These are phyloP conservation scores for Phoma sp. DNA, from an alignment of 2,329 filamentous ascomycete genomes.

Conservation along the genomic window DNA sequence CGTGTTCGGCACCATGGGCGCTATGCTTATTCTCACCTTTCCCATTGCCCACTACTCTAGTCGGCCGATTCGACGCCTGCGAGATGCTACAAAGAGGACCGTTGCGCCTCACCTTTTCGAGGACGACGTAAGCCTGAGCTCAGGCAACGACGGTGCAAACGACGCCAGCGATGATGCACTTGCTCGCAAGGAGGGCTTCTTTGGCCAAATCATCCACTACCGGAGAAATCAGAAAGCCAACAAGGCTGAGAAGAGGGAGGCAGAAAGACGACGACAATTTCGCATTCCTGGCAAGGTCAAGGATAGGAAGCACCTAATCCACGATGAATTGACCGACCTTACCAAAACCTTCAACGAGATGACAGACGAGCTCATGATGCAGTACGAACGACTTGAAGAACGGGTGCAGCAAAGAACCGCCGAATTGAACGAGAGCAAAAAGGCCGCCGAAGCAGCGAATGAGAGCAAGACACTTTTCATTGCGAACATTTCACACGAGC, in stretches of 20 bases:
- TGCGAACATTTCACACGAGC: constrained; percentile 86
- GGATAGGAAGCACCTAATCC: constrained; percentile 75
- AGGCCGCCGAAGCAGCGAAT: constrained; percentile 91
- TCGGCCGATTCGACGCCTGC: constrained; percentile 77
- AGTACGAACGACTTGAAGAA: constrained; percentile 84
- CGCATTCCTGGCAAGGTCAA: constrained; percentile 86
- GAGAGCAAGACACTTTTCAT: constrained; percentile 98
- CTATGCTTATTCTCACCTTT: constrained; percentile 74
- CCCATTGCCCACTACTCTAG: constrained; percentile 85
- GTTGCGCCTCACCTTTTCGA: constrained; percentile 70
- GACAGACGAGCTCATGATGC: constrained; percentile 86
- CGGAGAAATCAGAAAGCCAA: constrained; percentile 43
- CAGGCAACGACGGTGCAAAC: constrained; percentile 47
- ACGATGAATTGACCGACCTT: constrained; percentile 85
- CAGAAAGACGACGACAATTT: constrained; percentile 64
- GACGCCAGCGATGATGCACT: constrained; percentile 57
- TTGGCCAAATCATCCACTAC: constrained; percentile 48
- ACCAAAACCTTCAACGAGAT: constrained; percentile 91
- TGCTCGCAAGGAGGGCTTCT: constrained; percentile 57
- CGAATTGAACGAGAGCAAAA: constrained; percentile 88
- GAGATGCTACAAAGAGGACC: constrained; percentile 76
- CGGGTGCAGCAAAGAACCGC: constrained; percentile 83
- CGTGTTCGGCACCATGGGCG: constrained; percentile 81
- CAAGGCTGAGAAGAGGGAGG: constrained; percentile 48
- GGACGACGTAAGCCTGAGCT: constrained; percentile 48